A percentile compares a stretch with the other conserved stretches of the same genome.
These are phyloP conservation scores for Suillus americanus DNA, from an alignment of 768 basidiomycete genomes.

Conservation along the genomic window DNA sequence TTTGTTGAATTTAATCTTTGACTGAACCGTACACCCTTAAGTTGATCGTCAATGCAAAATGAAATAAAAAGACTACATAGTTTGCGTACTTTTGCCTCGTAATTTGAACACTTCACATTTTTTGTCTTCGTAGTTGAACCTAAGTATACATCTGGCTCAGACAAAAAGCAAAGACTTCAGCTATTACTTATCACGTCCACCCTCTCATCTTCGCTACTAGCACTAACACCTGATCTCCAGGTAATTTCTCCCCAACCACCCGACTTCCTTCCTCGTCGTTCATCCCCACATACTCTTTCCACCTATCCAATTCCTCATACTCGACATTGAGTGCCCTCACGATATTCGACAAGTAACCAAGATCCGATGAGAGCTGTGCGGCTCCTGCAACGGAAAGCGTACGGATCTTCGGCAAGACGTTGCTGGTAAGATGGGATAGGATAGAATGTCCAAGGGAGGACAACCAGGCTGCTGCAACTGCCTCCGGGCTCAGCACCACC, in stretches of 20 bases:
- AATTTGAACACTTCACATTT: slow-evolving; percentile 2
- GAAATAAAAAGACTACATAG: too few relatives aligned
- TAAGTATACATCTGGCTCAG: neutral
- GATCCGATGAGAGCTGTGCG: slow-evolving; percentile 81
- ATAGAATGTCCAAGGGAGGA: slow-evolving; percentile 84
- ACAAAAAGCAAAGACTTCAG: neutral
- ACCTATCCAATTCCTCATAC: slow-evolving; percentile 72
- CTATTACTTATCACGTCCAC: slow-evolving; percentile 16
- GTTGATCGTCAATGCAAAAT: neutral
- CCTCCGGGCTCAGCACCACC: slow-evolving; percentile 61
- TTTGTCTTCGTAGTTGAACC: neutral
- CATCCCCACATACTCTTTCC: slow-evolving; percentile 71
- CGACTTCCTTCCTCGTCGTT: slow-evolving; percentile 45
- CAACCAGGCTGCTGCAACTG: slow-evolving; percentile 89
- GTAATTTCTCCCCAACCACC: slow-evolving; percentile 17
- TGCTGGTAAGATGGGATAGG: slow-evolving; percentile 66
- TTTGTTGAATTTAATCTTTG: too few relatives aligned
- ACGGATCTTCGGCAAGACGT: slow-evolving; percentile 71
- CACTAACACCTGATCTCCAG: slow-evolving; percentile 17
- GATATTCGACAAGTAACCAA: slow-evolving; percentile 90
- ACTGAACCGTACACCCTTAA: too few relatives aligned
- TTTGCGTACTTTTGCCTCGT: slow-evolving; percentile 14
- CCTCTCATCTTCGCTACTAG: slow-evolving; percentile 33
- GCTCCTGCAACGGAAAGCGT: slow-evolving; percentile 65
- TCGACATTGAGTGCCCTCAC: slow-evolving; percentile 90